Base-by-base conservation (phyloP, 345 rosid genomes). In the Salix dunnii region DNA sequence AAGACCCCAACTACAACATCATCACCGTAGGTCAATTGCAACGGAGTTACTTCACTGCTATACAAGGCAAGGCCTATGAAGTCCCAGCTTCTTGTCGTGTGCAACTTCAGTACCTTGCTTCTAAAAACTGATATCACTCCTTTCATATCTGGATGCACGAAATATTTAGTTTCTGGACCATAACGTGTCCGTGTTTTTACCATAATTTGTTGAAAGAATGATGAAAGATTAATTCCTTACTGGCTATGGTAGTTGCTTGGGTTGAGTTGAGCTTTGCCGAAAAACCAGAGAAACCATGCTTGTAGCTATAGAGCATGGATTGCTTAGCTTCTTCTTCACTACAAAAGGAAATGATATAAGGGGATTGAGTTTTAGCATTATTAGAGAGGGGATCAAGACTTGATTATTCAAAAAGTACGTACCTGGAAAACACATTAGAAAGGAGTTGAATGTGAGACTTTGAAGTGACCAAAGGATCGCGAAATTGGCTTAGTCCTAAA, bases 41-140 rank as follows among this genome's bases (percentile, higher is more conserved):
- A 60, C 48, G 90, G 84, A 74, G 80, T 36, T 7, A 13, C 43
- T 67, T 20, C 49, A 68, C 63, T 51, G 30, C 40, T 43, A 61
- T 80, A 80, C 76, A 82, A 73, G 33, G 82, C 77, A 74, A 91
- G 90, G 72, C 88, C 93, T 84, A 91, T 78, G 83, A 89, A 91
- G 77, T 91, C 91, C 93, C 93, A 91, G 78, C 93, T 89, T 83
- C 93, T 91, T 51, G 96, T 88, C 12, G 93, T 91, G 74, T 86
- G 90, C 82, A 88, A 74, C 82, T 88, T 79, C 74, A 86, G 76
- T 62, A 73, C 78, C 67, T 64, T 83, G 88, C 92, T 86, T 40
- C 81, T 71, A 73, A 87, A 87, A 69, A 89, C 85, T 36, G 92
- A 88, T 63, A 91, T 75, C 21, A 86, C 90, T 77, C 83, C 84